These are phyloP conservation scores for Ophiostoma quercus DNA, from an alignment of 2,329 filamentous ascomycete species.

Conservation along the genomic window DNA sequence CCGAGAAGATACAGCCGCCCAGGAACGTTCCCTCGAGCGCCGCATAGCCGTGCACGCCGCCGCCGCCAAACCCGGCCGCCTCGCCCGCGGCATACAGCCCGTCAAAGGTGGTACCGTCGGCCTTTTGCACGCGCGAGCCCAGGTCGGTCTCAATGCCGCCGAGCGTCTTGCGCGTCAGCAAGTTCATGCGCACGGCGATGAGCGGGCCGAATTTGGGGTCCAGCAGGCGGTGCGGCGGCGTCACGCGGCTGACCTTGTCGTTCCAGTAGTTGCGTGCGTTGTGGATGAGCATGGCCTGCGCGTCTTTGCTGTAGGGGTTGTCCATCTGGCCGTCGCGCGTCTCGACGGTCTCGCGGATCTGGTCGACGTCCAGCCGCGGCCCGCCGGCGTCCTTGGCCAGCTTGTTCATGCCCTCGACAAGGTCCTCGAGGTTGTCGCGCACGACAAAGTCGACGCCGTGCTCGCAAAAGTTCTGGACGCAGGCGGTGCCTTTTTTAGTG, in stretches of 20 bases:
- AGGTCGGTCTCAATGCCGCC: constrained; percentile 57
- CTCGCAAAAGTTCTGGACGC: constrained; percentile 55
- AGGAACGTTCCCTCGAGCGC: constrained; percentile 59
- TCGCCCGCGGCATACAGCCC: constrained; percentile 58
- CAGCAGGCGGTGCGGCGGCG: constrained; percentile 49
- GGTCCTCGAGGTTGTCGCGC: constrained; percentile 49
- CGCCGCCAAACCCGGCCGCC: constrained; percentile 56
- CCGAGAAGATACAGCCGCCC: constrained; percentile 59
- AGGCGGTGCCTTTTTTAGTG: constrained; percentile 47
- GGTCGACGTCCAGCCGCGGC: constrained; percentile 42
- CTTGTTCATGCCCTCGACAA: constrained; percentile 56
- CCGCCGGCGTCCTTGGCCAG: constrained; percentile 45
- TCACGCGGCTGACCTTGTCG: constrained; percentile 48
- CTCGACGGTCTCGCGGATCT: constrained; percentile 46
- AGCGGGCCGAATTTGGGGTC: constrained; percentile 53
- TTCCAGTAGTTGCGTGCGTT: constrained; percentile 54
- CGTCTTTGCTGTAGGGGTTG: constrained; percentile 55
- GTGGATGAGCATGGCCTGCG: constrained; percentile 56
- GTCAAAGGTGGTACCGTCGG: constrained; percentile 45
- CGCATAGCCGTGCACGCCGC: constrained; percentile 58
- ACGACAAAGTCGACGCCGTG: constrained; percentile 57
- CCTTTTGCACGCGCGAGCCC: constrained; percentile 49
- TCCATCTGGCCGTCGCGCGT: constrained; percentile 51
- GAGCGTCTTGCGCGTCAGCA: constrained; percentile 57
- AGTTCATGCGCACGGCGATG: constrained; percentile 56